Conservation (phyloP, 257 asterid species). For the Solanum chmielewskii region DNA sequence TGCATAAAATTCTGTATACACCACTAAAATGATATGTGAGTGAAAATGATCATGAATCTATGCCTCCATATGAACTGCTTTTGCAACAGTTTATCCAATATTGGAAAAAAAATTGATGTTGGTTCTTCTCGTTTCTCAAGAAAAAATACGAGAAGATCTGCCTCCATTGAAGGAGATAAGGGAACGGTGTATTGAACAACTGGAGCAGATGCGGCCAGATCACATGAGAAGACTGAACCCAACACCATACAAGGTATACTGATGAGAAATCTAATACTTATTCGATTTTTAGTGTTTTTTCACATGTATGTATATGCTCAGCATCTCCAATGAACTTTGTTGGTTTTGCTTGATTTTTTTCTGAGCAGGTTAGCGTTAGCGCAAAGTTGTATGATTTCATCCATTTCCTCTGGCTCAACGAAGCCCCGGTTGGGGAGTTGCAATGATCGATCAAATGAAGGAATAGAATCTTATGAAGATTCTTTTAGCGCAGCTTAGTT, state of each 20-base stretch:
- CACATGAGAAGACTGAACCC: slow-evolving; percentile 98
- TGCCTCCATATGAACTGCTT: neutral
- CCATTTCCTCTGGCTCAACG: slow-evolving; percentile 94
- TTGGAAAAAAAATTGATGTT: neutral
- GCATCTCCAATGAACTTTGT: neutral
- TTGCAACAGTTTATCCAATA: neutral
- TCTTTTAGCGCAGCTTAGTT: neutral
- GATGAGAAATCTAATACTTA: neutral
- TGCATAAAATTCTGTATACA: neutral
- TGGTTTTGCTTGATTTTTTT: neutral
- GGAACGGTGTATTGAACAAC: slow-evolving; percentile 61
- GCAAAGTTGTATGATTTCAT: slow-evolving; percentile 86
- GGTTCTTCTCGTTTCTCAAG: slow-evolving; percentile 15
- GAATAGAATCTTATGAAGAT: neutral
- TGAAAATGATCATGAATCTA: neutral
- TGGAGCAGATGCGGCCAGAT: slow-evolving; percentile 82
- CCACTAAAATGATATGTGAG: neutral
- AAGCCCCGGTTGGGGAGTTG: slow-evolving; percentile 97
- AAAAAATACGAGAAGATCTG: slow-evolving; percentile 55
- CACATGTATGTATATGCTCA: neutral
- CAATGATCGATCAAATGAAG: slow-evolving; percentile 24
- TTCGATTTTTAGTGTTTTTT: neutral
- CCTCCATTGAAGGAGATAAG: slow-evolving; percentile 51
- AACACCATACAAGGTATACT: slow-evolving; percentile 88
- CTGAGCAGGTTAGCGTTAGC: slow-evolving; percentile 83